Conservation (phyloP, 1,284 basidiomycete genomes). For the Ceratobasidium sp. region DNA sequence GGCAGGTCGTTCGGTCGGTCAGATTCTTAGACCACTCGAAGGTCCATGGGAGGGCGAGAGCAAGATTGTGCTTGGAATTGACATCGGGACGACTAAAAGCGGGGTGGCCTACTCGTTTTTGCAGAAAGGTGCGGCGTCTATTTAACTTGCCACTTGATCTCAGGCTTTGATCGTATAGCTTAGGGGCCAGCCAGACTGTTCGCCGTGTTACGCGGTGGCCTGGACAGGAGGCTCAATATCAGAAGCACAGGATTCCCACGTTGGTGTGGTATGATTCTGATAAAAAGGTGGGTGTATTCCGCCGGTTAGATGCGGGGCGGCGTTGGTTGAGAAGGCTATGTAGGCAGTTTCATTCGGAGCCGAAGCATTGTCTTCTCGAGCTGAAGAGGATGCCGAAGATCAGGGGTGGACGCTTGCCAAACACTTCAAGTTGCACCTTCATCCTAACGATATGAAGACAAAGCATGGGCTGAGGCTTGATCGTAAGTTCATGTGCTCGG, state of each 20-base stretch:
- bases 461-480: conserved; percentile 13
- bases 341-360: neutral
- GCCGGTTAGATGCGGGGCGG: too few relatives aligned
- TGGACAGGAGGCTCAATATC: neutral
- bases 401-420: neutral
- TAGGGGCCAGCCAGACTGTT: neutral
- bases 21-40: conserved; percentile 36
- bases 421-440: conserved; percentile 36
- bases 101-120: conserved; percentile 37
- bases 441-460: conserved; percentile 13
- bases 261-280: conserved; percentile 2
- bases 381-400: neutral
- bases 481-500: neutral
- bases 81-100: conserved; percentile 47
- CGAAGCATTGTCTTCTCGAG: neutral
- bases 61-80: conserved; percentile 46
- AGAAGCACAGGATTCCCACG: neutral
- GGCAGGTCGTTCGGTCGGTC: too few relatives aligned
- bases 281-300: too few relatives aligned
- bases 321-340: too few relatives aligned
- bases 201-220: neutral
- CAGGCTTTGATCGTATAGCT: too few relatives aligned
- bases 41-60: conserved; percentile 37
- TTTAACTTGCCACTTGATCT: too few relatives aligned
- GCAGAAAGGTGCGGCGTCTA: neutral